Conservation (phyloP, 345 rosid species). For the Dovyalis caffra region DNA sequence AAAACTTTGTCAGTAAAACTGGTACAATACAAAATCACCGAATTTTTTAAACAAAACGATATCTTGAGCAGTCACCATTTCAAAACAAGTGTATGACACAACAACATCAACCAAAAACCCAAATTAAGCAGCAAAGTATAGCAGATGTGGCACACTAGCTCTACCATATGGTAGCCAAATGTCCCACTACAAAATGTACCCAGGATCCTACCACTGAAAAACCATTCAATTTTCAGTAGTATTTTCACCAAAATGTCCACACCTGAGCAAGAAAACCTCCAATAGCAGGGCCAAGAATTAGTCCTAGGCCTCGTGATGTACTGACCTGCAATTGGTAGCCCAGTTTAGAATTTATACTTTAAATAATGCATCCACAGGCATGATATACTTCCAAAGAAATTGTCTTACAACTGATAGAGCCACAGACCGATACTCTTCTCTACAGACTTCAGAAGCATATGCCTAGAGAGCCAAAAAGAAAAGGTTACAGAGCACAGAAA, state of each 20-base stretch:
- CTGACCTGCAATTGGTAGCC: conserved; percentile 11
- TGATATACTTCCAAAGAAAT: conserved; percentile 1
- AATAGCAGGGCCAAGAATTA: conserved; percentile 27
- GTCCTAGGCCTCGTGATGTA: conserved; percentile 25
- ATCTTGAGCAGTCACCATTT: no score
- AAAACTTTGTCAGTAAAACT: no score
- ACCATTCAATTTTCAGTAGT: neutral
- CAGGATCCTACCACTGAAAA: neutral
- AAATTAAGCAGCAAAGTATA: no score
- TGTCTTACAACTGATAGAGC: conserved; percentile 17
- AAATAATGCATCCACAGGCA: neutral
- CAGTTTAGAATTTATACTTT: neutral
- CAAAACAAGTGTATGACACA: no score
- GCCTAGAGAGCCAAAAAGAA: conserved; percentile 4
- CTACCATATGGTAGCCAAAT: neutral
- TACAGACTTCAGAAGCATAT: conserved; percentile 25
- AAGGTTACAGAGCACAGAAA: neutral
- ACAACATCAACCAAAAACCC: no score
- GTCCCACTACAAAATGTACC: neutral
- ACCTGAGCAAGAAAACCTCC: conserved; percentile 34
- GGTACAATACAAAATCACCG: no score
- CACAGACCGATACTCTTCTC: conserved; percentile 23
- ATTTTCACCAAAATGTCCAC: neutral
- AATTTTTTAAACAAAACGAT: no score
- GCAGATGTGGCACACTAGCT: neutral